A percentile compares a stretch with the other conserved stretches of the same genome.
phyloP scores from a whole-genome alignment of 306 rosid genomes.

The Crataegus laevigata region DNA sequence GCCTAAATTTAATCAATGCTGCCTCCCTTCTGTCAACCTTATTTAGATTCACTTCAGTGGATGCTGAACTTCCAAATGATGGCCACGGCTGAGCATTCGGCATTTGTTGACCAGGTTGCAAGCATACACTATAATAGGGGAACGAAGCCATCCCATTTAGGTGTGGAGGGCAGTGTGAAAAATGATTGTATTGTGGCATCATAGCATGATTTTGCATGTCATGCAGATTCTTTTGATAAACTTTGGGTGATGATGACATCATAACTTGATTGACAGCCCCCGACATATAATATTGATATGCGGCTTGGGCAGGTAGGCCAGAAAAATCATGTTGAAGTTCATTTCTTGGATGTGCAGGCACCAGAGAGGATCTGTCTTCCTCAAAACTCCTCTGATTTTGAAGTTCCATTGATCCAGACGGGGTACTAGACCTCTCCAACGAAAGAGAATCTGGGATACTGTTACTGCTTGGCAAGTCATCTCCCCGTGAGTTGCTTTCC shows the following conservation, averaged over 20 bases:
- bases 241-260: conserved; percentile 60
- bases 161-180: conserved; percentile 65
- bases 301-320: conserved; percentile 43
- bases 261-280: conserved; percentile 63
- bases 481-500: conserved; percentile 58
- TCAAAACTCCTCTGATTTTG: conserved; percentile 36
- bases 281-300: conserved; percentile 67
- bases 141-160: conserved; percentile 61
- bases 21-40: conserved; percentile 96
- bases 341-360: conserved; percentile 38
- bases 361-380: conserved; percentile 43
- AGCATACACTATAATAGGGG: conserved; percentile 58
- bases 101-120: conserved; percentile 84
- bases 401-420: conserved; percentile 54
- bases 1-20: conserved; percentile 87
- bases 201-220: conserved; percentile 63
- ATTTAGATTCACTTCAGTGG: conserved; percentile 48
- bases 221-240: conserved; percentile 64
- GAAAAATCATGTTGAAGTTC: conserved; percentile 43
- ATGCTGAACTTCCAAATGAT: conserved; percentile 48
- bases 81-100: conserved; percentile 59
- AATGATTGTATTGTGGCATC: conserved; percentile 63
- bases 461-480: conserved; percentile 61
- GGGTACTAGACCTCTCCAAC: conserved; percentile 79
- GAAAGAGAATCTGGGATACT: conserved; percentile 70